Evolutionary conservation across 169 alveolate species (phyloP), one percentile per base, ranked within the genome.

Genomic region (Plasmodium fragile): DNA sequence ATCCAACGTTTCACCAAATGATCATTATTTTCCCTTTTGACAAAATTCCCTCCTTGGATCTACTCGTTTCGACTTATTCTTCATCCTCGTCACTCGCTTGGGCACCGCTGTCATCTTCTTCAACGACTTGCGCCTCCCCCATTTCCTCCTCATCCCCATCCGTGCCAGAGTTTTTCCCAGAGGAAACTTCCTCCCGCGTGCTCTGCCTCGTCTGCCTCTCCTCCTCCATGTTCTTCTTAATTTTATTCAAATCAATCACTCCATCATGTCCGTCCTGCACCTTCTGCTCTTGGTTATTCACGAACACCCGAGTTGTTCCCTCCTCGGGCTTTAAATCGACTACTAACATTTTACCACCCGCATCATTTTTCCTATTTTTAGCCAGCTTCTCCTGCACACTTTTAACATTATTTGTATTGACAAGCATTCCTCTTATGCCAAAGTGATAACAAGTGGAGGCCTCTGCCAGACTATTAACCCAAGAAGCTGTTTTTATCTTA

Each of bases 381-480:
- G 0, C 43, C 41, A 22, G 4, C 69, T 87, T 78, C 34, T 72
- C 52, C 18, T 32, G 18, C 18, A 32, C 18, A 52, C 55, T 52
- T 11, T 84, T 75, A 28, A 84, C 30, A 73, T 73, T 49, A 53
- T 87, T 70, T 75, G 22, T 34, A 55, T 87, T 77, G 4, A 87
- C 52, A 75, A 87, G 30, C 10, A 87, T 59, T 10, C 93, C 93
- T 22, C 55, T 84, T 75, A 55, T 85, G 45, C 80, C 85, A 85
- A 85, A 85, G 80, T 85, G 59, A 28, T 45, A 53, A 39, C 93
- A 85, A 22, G 70, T 5, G 18, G 93, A 85, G 10, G 87, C 93
- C 79, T 85, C 93, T 53, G 83, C 69, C n/a, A 85, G 69, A 34
- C 87, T 77, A 22, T 85, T 85, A 5, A 85, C 81, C 93, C 93